phyloP scores from a whole-genome alignment of 208 protist genomes.

The Trypanosoma melophagium region DNA sequence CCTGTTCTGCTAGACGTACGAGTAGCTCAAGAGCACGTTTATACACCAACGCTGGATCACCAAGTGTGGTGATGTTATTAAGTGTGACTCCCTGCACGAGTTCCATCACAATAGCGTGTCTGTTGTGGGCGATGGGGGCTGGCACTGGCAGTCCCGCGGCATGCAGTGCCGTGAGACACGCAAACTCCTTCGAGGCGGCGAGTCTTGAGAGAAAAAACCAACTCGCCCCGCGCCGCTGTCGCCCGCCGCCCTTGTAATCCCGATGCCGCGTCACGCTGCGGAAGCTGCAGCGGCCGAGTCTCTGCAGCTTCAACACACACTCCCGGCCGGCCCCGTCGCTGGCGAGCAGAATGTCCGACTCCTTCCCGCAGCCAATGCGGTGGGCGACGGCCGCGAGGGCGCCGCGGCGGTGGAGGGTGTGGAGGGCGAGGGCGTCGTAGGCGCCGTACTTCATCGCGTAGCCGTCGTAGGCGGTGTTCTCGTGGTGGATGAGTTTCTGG shows the following conservation, averaged over 20 bases:
- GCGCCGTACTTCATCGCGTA: conserved; percentile 98
- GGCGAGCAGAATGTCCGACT: conserved; percentile 97
- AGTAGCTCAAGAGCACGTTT: conserved; percentile 91
- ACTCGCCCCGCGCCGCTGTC: conserved; percentile 83
- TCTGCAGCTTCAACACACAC: conserved; percentile 93
- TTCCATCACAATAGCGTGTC: conserved; percentile 98
- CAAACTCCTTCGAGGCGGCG: conserved; percentile 97
- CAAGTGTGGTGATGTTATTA: conserved; percentile 90
- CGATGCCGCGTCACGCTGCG: conserved; percentile 95
- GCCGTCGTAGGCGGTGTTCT: conserved; percentile 95
- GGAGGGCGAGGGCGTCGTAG: conserved; percentile 99
- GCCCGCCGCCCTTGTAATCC: conserved; percentile 93
- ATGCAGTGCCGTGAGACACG: conserved; percentile 98
- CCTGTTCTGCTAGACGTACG: conserved; percentile 90
- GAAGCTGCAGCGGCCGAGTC: conserved; percentile 98
- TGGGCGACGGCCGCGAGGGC: conserved; percentile 89
- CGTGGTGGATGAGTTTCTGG: conserved; percentile 95
- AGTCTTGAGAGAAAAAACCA: conserved; percentile 99
- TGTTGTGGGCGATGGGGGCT: conserved; percentile 96
- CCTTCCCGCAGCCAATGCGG: conserved; percentile 99
- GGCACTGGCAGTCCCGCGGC: conserved; percentile 96
- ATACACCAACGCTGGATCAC: conserved; percentile 90
- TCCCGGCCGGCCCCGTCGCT: conserved; percentile 75
- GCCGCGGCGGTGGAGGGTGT: conserved; percentile 93
- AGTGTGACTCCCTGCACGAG: conserved; percentile 92